Conservation (phyloP, 768 basidiomycete species). For the Clavulina sp. region DNA sequence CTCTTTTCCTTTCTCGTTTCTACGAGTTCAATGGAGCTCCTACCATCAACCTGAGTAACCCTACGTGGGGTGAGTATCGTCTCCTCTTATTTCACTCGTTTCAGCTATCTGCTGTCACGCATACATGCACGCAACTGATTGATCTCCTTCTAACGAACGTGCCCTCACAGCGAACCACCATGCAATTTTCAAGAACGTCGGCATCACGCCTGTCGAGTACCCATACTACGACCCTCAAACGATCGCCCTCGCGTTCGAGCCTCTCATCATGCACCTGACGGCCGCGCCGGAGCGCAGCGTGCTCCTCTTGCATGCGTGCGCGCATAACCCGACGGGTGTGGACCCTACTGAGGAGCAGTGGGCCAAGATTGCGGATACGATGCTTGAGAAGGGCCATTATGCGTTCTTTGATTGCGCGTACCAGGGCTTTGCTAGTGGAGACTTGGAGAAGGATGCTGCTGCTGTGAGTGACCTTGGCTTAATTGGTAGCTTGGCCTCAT, state of each 20-base stretch:
- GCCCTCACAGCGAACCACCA: conserved; percentile 55
- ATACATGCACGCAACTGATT: background rate
- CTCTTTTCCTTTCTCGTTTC: conserved; percentile 67
- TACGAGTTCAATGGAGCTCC: conserved; percentile 54
- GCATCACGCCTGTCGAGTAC: conserved; percentile 71
- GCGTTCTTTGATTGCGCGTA: conserved; percentile 94
- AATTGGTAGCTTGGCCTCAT: too few relatives aligned
- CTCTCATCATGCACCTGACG: conserved; percentile 42
- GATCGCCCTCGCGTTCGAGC: conserved; percentile 65
- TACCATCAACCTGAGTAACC: conserved; percentile 70
- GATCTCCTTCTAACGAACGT: background rate
- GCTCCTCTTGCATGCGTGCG: conserved; percentile 84
- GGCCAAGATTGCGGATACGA: conserved; percentile 52
- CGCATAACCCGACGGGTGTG: conserved; percentile 93
- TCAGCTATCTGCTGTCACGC: background rate
- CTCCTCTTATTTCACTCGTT: too few relatives aligned
- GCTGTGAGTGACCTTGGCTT: conserved; percentile 35
- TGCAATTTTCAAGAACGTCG: conserved; percentile 80
- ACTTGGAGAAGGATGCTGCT: conserved; percentile 80
- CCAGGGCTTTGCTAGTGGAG: conserved; percentile 91
- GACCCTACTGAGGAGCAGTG: conserved; percentile 85
- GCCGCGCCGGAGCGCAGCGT: conserved; percentile 59
- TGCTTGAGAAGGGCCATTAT: conserved; percentile 59
- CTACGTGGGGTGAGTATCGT: conserved; percentile 69
- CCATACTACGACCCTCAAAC: conserved; percentile 89